A percentile compares a stretch with the other conserved stretches of the same genome.
These are phyloP conservation scores for Neurospora terricola DNA, from an alignment of 495 filamentous ascomycete genomes.

Conservation along the genomic window DNA sequence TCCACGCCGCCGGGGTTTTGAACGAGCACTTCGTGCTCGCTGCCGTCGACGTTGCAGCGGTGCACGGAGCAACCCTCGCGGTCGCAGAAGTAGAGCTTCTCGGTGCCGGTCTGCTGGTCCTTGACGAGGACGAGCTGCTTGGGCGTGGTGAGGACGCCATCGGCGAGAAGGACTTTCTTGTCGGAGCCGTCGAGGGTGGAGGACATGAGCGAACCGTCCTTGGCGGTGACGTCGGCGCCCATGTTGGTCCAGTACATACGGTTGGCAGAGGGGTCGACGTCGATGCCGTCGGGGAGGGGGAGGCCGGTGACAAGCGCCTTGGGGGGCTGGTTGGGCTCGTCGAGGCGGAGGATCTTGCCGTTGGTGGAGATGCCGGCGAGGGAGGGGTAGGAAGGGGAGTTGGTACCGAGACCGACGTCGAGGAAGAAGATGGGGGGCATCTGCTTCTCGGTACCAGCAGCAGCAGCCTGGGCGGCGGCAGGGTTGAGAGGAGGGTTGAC, in stretches of 20 bases:
- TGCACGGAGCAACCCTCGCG: constrained; percentile 41
- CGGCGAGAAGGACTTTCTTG: constrained; percentile 20
- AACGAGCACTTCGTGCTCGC: constrained; percentile 29
- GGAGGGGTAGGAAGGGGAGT: not conserved
- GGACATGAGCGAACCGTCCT: constrained; percentile 35
- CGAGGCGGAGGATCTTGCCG: constrained; percentile 7
- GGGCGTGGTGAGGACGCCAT: constrained; percentile 36
- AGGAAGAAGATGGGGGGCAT: constrained; percentile 5
- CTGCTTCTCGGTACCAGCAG: not conserved
- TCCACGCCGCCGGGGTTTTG: constrained; percentile 10
- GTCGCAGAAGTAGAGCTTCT: constrained; percentile 41
- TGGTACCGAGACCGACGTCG: constrained; percentile 10
- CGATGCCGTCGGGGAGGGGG: constrained; percentile 41
- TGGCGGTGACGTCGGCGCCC: constrained; percentile 22
- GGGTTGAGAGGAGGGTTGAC: not conserved
- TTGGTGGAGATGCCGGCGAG: constrained; percentile 1
- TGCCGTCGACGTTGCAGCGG: constrained; percentile 36
- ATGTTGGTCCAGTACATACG: constrained; percentile 48
- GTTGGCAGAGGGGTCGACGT: constrained; percentile 20
- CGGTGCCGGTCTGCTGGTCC: constrained; percentile 1
- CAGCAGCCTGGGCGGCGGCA: not conserved
- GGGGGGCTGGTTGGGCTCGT: not conserved
- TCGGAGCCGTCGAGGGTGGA: constrained; percentile 33
- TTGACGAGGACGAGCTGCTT: constrained; percentile 38
- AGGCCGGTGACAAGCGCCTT: constrained; percentile 20